Evolutionary conservation across 2,329 filamentous ascomycete genomes (phyloP).

Genomic region (Diaporthe velutina): DNA sequence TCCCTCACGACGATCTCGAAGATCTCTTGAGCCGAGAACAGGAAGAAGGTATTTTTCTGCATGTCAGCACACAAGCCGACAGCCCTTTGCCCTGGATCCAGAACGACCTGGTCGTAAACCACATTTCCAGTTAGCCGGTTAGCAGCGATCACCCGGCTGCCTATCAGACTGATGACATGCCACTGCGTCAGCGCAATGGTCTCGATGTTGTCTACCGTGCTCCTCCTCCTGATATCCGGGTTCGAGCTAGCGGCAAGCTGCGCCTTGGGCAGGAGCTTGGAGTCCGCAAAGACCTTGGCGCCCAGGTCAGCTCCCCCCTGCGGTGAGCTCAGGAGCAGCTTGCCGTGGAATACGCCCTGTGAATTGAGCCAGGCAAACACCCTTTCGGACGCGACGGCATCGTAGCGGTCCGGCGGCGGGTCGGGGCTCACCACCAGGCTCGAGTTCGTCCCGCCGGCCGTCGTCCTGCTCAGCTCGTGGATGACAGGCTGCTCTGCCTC

Average conservation of each 20-base stretch:
- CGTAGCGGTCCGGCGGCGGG: slow-evolving; percentile 64
- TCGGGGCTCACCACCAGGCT: slow-evolving; percentile 84
- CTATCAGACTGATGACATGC: slow-evolving; percentile 88
- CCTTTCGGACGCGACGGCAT: slow-evolving; percentile 73
- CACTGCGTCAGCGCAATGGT: slow-evolving; percentile 92
- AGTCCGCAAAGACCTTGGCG: slow-evolving; percentile 80
- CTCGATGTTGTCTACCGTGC: slow-evolving; percentile 79
- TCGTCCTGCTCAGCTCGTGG: slow-evolving; percentile 77
- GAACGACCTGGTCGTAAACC: slow-evolving; percentile 88
- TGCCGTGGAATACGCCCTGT: slow-evolving; percentile 90
- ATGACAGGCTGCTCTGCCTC: slow-evolving; percentile 85
- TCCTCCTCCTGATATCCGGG: slow-evolving; percentile 72
- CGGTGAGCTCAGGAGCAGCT: slow-evolving; percentile 72
- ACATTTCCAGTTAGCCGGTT: slow-evolving; percentile 89
- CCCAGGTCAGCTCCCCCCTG: slow-evolving; percentile 71
- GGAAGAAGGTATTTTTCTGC: slow-evolving; percentile 97
- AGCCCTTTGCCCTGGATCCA: slow-evolving; percentile 82
- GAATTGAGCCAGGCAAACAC: slow-evolving; percentile 92
- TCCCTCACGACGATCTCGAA: slow-evolving; percentile 93
- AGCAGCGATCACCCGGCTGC: slow-evolving; percentile 84
- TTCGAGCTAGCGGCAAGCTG: slow-evolving; percentile 77
- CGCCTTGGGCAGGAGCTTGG: slow-evolving; percentile 81
- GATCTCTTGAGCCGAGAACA: slow-evolving; percentile 91
- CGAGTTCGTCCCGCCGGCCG: slow-evolving; percentile 69
- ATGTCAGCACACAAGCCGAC: slow-evolving; percentile 90